Conservation (phyloP, 768 basidiomycete species). For the Tulasnella sp. region DNA sequence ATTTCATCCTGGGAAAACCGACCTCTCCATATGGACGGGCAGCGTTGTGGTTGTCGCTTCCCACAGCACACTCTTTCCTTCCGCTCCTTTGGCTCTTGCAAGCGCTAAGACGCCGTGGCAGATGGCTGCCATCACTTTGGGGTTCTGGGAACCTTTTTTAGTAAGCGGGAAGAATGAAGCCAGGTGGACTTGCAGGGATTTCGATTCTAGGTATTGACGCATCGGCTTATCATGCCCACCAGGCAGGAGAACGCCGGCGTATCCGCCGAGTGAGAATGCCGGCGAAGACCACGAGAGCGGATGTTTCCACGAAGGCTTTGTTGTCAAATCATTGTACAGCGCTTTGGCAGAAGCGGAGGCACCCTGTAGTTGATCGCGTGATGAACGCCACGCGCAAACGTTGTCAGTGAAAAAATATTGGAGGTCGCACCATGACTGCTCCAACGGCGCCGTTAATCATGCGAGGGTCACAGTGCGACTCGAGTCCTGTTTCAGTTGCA, state of each 20-base stretch:
- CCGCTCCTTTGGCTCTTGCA: conserved; percentile 1
- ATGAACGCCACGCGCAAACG: too few relatives aligned
- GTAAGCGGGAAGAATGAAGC: background rate
- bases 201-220: conserved; percentile 8
- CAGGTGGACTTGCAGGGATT: conserved; percentile 2
- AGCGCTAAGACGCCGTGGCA: conserved; percentile 14
- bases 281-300: conserved; percentile 3
- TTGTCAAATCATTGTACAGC: background rate
- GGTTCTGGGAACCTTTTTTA: background rate
- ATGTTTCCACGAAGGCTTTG: background rate
- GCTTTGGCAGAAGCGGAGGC: background rate
- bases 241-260: conserved; percentile 12
- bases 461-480: background rate
- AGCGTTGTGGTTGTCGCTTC: conserved; percentile 12
- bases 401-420: too few relatives aligned
- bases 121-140: conserved; percentile 4
- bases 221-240: conserved; percentile 16
- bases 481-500: conserved; percentile 6
- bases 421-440: background rate
- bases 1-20: background rate
- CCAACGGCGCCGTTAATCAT: background rate
- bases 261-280: conserved; percentile 2
- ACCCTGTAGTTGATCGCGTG: background rate
- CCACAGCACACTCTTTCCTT: background rate
- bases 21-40: conserved; percentile 6